Evolutionary conservation across 148 eudicot species (phyloP).

Genomic region (Chenopodium formosanum): DNA sequence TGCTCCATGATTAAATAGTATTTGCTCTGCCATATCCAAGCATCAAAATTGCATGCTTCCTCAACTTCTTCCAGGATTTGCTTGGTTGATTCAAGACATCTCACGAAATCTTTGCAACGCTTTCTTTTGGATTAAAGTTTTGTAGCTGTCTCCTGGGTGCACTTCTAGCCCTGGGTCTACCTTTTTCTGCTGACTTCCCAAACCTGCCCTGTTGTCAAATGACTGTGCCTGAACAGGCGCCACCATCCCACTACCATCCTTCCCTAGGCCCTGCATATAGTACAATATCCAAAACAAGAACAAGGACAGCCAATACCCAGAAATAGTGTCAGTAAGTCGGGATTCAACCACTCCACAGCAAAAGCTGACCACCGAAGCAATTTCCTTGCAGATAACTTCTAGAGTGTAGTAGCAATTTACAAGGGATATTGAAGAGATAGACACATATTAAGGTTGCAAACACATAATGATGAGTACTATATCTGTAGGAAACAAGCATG

Average conservation of each 20-base stretch:
- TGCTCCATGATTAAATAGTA: not conserved
- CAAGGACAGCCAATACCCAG: constrained; percentile 41
- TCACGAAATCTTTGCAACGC: constrained; percentile 93
- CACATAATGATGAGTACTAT: not conserved
- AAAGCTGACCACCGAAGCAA: constrained; percentile 21
- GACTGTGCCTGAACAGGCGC: constrained; percentile 96
- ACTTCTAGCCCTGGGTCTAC: constrained; percentile 80
- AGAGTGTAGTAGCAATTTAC: not conserved
- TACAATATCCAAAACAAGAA: constrained; percentile 30
- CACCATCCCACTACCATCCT: constrained; percentile 94
- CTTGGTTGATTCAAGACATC: constrained; percentile 30
- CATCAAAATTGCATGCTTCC: not conserved
- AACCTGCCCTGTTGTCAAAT: constrained; percentile 71
- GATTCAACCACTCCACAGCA: constrained; percentile 15
- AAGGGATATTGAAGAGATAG: not conserved
- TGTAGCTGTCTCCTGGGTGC: constrained; percentile 94
- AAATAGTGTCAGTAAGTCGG: constrained; percentile 38
- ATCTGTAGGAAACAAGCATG: not conserved
- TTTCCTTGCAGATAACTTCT: constrained; percentile 20
- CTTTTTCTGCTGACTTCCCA: constrained; percentile 90
- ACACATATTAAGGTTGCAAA: not conserved
- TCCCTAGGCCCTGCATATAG: constrained; percentile 76
- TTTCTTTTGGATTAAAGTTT: constrained; percentile 90
- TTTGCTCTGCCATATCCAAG: not conserved
- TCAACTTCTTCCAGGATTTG: not conserved